Conservation (phyloP, 2,329 filamentous ascomycete species). For the Xylariaceae sp. region DNA sequence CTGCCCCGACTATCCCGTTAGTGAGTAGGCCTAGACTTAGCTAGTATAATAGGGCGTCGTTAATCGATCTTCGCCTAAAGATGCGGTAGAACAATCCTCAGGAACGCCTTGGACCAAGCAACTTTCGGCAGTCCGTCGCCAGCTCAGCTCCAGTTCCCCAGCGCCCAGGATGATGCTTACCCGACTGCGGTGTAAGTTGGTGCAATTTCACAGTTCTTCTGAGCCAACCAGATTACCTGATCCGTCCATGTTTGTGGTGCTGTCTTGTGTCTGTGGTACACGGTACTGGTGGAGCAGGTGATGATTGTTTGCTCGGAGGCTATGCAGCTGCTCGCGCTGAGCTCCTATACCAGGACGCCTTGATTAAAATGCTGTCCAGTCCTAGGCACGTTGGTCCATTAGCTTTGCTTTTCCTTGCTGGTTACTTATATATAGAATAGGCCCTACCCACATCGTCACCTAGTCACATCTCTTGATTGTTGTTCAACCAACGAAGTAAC, state of each 20-base stretch:
- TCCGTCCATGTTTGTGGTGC: conserved; percentile 1
- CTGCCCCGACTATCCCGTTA: neutral
- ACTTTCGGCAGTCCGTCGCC: conserved; percentile 10
- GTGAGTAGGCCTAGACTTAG: conserved; percentile 1
- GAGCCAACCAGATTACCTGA: conserved; percentile 10
- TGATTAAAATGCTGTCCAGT: conserved; percentile 2
- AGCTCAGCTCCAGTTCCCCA: no score
- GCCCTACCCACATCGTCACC: neutral
- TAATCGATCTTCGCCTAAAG: neutral
- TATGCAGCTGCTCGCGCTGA: conserved; percentile 14
- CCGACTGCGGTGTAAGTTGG: neutral
- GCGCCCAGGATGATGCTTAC: conserved; percentile 17
- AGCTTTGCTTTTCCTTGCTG: neutral
- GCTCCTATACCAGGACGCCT: neutral
- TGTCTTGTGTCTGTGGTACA: conserved; percentile 10
- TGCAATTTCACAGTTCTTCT: neutral
- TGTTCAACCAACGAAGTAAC: neutral
- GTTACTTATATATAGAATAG: conserved; percentile 6
- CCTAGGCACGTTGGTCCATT: neutral
- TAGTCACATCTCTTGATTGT: neutral
- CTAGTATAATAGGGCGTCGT: conserved; percentile 3
- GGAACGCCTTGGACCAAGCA: neutral
- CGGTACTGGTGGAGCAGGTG: conserved; percentile 3
- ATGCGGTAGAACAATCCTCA: no score
- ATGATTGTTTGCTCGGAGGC: conserved; percentile 15